Evolutionary conservation across 257 asterid species (phyloP).

Genomic region (Nyctanthes arbortristis): DNA sequence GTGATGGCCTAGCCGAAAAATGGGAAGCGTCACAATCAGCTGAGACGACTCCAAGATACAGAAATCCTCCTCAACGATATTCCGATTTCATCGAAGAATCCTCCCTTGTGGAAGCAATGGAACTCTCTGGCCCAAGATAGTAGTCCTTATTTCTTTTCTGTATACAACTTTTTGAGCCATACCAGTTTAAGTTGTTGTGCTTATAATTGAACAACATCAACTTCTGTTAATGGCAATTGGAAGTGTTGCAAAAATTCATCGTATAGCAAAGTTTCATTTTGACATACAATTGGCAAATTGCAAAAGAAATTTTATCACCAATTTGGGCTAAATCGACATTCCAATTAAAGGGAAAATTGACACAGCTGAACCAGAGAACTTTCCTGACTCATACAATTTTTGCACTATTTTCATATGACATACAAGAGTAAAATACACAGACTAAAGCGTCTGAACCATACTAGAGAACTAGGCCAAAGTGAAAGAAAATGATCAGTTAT

Average conservation of each 20-base stretch:
- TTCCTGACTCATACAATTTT: no score
- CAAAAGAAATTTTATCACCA: no score
- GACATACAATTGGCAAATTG: no score
- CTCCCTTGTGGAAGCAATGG: constrained; percentile 84
- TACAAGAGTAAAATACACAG: no score
- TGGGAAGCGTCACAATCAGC: constrained; percentile 83
- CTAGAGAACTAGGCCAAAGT: no score
- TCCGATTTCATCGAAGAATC: constrained; percentile 80
- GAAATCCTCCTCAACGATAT: constrained; percentile 64
- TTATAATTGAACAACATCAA: neutral
- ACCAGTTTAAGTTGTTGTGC: neutral
- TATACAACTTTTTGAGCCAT: neutral
- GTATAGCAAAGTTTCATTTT: no score
- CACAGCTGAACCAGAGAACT: no score
- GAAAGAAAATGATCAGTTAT: no score
- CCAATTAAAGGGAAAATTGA: no score
- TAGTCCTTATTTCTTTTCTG: constrained; percentile 8
- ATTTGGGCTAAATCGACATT: no score
- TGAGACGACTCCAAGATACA: constrained; percentile 48
- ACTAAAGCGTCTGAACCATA: no score
- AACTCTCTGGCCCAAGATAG: constrained; percentile 95
- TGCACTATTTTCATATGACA: no score
- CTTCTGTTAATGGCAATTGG: constrained; percentile 1
- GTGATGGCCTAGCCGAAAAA: constrained; percentile 85
- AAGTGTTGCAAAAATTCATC: neutral